Percentiles rank a stretch among this genome's conserved stretches.
These are phyloP conservation scores for Termitomyces heimii DNA, from an alignment of 768 basidiomycete species.

Conservation along the genomic window DNA sequence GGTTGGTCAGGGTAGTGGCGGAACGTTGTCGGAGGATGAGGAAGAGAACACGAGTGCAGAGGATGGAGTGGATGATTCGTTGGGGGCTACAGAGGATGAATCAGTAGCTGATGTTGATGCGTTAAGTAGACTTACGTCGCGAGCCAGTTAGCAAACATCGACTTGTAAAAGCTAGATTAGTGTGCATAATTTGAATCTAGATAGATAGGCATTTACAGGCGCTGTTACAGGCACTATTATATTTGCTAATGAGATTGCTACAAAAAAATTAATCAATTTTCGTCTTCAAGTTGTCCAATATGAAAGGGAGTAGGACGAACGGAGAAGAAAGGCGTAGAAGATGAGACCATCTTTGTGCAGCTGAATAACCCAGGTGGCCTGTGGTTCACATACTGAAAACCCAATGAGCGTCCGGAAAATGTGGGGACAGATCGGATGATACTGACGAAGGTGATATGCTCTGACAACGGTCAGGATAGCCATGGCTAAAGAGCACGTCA, in stretches of 20 bases:
- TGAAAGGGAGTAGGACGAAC: conserved; percentile 17
- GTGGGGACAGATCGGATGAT: not conserved
- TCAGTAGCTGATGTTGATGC: not conserved
- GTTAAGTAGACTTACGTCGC: conserved; percentile 24
- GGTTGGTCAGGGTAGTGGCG: conserved; percentile 14
- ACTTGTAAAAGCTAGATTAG: conserved; percentile 13
- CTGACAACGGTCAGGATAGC: conserved; percentile 30
- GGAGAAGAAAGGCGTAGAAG: conserved; percentile 33
- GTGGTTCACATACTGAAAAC: conserved; percentile 23
- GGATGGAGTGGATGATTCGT: conserved; percentile 36
- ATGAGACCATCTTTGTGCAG: conserved; percentile 36
- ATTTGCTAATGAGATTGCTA: conserved; percentile 34
- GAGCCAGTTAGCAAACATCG: conserved; percentile 34
- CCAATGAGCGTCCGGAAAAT: not conserved
- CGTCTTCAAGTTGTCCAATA: not conserved
- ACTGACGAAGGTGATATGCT: conserved; percentile 32
- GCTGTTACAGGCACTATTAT: conserved; percentile 31
- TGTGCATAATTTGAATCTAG: not conserved
- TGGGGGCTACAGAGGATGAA: conserved; percentile 24
- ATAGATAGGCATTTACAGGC: conserved; percentile 19
- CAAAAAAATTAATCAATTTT: not conserved
- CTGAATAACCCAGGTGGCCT: conserved; percentile 28
- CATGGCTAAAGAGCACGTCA: conserved; percentile 22
- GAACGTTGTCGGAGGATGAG: conserved; percentile 28
- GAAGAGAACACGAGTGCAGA: conserved; percentile 36